phyloP scores from a whole-genome alignment of 176 grass and related monocot genomes.

The Aegilops tauschii region DNA sequence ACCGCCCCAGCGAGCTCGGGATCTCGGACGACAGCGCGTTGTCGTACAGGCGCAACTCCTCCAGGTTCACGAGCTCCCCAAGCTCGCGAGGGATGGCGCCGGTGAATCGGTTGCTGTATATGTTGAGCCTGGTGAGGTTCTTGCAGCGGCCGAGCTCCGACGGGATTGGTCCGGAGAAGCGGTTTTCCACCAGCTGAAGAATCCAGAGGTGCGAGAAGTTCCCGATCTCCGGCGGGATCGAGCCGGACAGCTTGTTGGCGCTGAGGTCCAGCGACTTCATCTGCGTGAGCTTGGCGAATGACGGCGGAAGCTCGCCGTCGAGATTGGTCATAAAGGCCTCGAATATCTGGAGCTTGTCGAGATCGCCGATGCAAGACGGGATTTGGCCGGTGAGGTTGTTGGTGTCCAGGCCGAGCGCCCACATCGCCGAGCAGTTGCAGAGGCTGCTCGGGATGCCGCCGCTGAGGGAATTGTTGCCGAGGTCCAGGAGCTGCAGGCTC shows the following conservation, averaged over 20 bases:
- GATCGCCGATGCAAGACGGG: conserved; percentile 59
- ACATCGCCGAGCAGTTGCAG: conserved; percentile 65
- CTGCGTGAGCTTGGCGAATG: conserved; percentile 44
- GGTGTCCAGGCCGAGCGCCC: not conserved
- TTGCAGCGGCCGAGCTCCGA: conserved; percentile 56
- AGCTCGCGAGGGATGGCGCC: conserved; percentile 66
- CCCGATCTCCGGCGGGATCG: conserved; percentile 54
- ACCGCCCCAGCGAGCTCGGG: conserved; percentile 46
- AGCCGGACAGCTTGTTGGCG: conserved; percentile 48
- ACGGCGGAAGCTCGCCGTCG: conserved; percentile 57
- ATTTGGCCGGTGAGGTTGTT: conserved; percentile 68
- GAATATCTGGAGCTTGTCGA: conserved; percentile 36
- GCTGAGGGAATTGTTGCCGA: conserved; percentile 48
- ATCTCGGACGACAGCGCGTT: conserved; percentile 69
- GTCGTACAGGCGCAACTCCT: conserved; percentile 25
- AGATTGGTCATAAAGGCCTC: conserved; percentile 22
- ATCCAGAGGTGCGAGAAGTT: conserved; percentile 47
- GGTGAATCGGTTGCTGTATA: conserved; percentile 63
- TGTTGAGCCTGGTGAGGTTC: conserved; percentile 49
- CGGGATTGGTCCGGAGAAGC: conserved; percentile 59
- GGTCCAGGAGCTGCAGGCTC: conserved; percentile 34
- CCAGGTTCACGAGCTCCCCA: conserved; percentile 53
- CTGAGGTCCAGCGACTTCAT: conserved; percentile 57
- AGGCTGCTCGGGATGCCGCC: conserved; percentile 56
- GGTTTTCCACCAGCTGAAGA: conserved; percentile 47